Percentiles rank a stretch among this genome's conserved stretches.
phyloP scores from a whole-genome alignment of 192 early-diverging fungal genomes.

The Entrophospora sp. region DNA sequence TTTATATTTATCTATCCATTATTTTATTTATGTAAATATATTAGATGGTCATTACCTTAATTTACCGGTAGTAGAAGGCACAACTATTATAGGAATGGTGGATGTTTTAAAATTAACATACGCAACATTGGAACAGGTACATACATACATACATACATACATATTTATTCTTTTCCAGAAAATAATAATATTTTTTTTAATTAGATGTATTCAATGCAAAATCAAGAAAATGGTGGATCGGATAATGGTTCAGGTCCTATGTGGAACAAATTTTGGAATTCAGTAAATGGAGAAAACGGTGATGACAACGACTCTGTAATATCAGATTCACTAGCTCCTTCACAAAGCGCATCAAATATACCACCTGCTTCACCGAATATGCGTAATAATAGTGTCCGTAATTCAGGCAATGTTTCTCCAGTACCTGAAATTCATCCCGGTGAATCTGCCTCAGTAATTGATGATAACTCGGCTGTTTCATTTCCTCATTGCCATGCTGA shows the following conservation, averaged over 20 bases:
- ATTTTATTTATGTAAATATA: neutral
- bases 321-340: constrained; percentile 48
- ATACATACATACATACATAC: neutral
- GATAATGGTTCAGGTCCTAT: constrained; percentile 52
- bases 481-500: constrained; percentile 32
- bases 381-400: constrained; percentile 26
- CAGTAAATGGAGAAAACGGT: constrained; percentile 52
- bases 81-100: constrained; percentile 66
- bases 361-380: constrained; percentile 35
- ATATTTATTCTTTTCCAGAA: neutral
- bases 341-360: constrained; percentile 33
- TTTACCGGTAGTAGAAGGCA: constrained; percentile 69
- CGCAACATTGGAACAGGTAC: constrained; percentile 71
- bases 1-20: neutral
- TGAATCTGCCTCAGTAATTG: constrained; percentile 44
- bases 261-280: constrained; percentile 77
- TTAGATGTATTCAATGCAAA: constrained; percentile 42
- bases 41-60: constrained; percentile 77
- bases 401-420: constrained; percentile 23
- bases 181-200: neutral
- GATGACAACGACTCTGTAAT: constrained; percentile 55
- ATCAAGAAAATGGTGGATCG: constrained; percentile 28
- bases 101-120: constrained; percentile 80
- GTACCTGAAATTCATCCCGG: constrained; percentile 51
- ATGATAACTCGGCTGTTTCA: constrained; percentile 32